Percentiles rank a stretch among this genome's conserved stretches.
These are phyloP conservation scores for Penicillium corylophilum DNA, from an alignment of 2,329 filamentous ascomycete species.

Conservation along the genomic window DNA sequence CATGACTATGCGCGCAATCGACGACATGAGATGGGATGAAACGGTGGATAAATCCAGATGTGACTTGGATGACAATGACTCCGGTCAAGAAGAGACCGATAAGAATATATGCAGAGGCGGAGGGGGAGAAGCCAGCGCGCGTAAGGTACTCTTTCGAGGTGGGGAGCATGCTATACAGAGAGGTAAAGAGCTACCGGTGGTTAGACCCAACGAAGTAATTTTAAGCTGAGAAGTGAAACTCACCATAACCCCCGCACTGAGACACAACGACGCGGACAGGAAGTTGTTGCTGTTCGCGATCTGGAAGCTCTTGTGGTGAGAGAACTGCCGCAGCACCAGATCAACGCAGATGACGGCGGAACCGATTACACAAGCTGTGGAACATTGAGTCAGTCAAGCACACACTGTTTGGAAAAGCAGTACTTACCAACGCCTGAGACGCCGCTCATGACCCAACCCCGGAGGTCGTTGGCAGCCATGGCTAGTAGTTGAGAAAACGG, in stretches of 20 bases:
- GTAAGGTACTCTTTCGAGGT: constrained; percentile 76
- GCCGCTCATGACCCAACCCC: constrained; percentile 88
- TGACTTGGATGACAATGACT: constrained; percentile 46
- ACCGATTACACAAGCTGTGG: constrained; percentile 61
- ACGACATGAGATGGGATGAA: constrained; percentile 52
- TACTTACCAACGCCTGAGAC: constrained; percentile 72
- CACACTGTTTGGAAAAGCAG: neutral
- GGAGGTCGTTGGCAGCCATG: constrained; percentile 71
- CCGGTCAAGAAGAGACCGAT: constrained; percentile 50
- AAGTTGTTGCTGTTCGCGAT: constrained; percentile 90
- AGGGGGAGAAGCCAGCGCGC: constrained; percentile 65
- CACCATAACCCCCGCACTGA: constrained; percentile 97
- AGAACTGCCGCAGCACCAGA: constrained; percentile 68
- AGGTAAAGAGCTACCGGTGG: constrained; percentile 72
- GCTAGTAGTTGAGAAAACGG: constrained; percentile 16
- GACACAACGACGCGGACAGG: constrained; percentile 79
- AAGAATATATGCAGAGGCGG: constrained; percentile 57
- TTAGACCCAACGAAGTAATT: neutral
- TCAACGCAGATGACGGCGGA: constrained; percentile 87
- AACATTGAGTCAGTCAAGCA: neutral
- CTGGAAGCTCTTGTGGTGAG: constrained; percentile 72
- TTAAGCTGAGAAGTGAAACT: constrained; percentile 23
- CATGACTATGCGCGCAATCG: constrained; percentile 50
- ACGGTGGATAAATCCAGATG: constrained; percentile 47
- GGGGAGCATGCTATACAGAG: constrained; percentile 89